A percentile compares a stretch with the other conserved stretches of the same genome.
Conservation (phyloP, 1,284 basidiomycete genomes). For the Megacollybia platyphylla region DNA sequence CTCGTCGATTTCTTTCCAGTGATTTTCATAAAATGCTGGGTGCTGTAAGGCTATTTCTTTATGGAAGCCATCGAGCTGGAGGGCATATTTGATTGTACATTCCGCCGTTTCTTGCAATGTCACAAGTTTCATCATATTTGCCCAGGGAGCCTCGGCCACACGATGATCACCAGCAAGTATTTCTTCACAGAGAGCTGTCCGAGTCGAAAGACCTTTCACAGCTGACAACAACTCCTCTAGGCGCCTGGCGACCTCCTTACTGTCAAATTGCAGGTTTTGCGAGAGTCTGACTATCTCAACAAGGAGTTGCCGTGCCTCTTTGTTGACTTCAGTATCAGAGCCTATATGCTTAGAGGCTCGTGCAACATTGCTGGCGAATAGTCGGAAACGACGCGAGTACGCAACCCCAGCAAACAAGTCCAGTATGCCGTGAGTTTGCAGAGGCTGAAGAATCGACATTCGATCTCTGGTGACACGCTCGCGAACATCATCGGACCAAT, state of each 20-base stretch:
- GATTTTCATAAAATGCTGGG: constrained; percentile 6
- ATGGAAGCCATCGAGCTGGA: constrained; percentile 6
- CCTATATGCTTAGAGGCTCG: not conserved
- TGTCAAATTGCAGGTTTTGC: not conserved
- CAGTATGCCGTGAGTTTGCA: not conserved
- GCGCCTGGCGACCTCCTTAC: not conserved
- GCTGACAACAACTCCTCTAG: not conserved
- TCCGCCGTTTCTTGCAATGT: constrained; percentile 3
- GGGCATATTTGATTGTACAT: constrained; percentile 4
- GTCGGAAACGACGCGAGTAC: not conserved
- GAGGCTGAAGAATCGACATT: not conserved
- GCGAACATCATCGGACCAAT: not conserved
- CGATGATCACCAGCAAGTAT: not conserved
- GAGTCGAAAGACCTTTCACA: not conserved
- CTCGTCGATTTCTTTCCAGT: constrained; percentile 5
- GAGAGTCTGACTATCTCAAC: not conserved
- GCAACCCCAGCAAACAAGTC: not conserved
- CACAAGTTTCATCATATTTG: constrained; percentile 6
- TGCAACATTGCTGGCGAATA: not conserved
- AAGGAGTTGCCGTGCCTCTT: not conserved
- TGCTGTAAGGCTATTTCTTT: constrained; percentile 8
- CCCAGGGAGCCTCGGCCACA: constrained; percentile 4
- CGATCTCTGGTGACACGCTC: not conserved
- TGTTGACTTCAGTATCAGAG: not conserved
- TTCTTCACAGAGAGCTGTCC: not conserved